Conservation (phyloP, 495 filamentous ascomycete species). For the Neurospora cerealis region DNA sequence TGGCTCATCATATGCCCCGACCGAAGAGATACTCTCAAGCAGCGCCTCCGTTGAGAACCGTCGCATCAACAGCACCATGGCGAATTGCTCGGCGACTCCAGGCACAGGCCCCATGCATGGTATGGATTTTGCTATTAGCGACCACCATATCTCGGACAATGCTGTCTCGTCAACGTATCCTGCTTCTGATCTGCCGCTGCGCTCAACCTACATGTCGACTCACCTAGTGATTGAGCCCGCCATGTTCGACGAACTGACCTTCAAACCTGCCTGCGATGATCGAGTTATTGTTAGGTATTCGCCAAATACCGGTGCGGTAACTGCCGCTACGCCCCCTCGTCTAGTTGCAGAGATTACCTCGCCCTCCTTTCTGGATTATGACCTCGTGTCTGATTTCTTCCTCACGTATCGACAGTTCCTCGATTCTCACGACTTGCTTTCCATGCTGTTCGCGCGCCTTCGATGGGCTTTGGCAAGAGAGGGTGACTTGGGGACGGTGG, state of each 20-base stretch:
- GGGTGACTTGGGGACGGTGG: constrained; percentile 72
- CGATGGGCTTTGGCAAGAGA: constrained; percentile 82
- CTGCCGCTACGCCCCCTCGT: constrained; percentile 81
- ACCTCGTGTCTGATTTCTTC: constrained; percentile 96
- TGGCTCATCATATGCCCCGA: constrained; percentile 55
- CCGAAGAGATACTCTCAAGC: constrained; percentile 38
- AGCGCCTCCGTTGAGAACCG: constrained; percentile 30
- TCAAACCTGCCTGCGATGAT: constrained; percentile 60
- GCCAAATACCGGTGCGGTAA: constrained; percentile 58
- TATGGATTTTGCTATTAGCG: background rate
- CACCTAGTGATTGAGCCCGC: constrained; percentile 41
- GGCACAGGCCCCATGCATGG: background rate
- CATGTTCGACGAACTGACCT: constrained; percentile 75
- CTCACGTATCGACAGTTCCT: constrained; percentile 87
- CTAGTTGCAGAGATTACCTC: constrained; percentile 98
- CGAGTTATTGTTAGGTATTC: constrained; percentile 79
- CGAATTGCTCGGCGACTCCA: background rate
- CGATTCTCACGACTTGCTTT: constrained; percentile 61
- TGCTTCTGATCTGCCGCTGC: constrained; percentile 16
- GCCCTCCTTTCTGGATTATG: constrained; percentile 91
- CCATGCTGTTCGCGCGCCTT: constrained; percentile 73
- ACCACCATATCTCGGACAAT: background rate
- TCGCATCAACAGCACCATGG: background rate
- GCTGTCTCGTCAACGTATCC: constrained; percentile 5
- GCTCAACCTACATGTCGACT: constrained; percentile 33